phyloP scores from a whole-genome alignment of 2,329 filamentous ascomycete genomes.

The Pseudogymnoascus sp. region DNA sequence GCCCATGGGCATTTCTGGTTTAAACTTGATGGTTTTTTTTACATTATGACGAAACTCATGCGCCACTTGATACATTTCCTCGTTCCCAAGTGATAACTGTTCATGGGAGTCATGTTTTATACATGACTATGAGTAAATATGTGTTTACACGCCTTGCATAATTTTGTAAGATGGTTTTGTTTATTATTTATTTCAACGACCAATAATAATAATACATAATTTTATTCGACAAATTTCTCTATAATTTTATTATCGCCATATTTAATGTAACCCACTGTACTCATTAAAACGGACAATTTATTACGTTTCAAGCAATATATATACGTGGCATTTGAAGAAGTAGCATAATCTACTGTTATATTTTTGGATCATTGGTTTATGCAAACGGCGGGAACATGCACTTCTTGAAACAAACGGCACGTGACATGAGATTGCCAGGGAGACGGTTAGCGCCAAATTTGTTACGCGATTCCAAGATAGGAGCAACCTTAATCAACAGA shows the following conservation, averaged over 20 bases:
- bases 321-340: not conserved
- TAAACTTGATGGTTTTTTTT: not conserved
- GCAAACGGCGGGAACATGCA: not conserved
- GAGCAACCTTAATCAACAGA: conserved; percentile 11
- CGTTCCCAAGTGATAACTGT: not conserved
- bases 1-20: not conserved
- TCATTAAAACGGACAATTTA: not conserved
- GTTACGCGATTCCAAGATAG: conserved; percentile 12
- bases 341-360: not conserved
- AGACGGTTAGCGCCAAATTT: conserved; percentile 11
- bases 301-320: not conserved
- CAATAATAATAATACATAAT: not conserved
- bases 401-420: not conserved
- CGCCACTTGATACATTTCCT: not conserved
- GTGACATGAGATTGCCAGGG: conserved; percentile 7
- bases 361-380: conserved; percentile 4
- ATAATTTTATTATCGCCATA: not conserved
- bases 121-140: not conserved
- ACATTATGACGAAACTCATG: not conserved
- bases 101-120: not conserved
- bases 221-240: not conserved
- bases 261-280: not conserved
- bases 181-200: not conserved
- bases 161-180: not conserved
- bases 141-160: too few relatives aligned